A percentile compares a stretch with the other conserved stretches of the same genome.
These are phyloP conservation scores for Trichoderma endophyticum DNA, from an alignment of 2,329 filamentous ascomycete genomes.

Conservation along the genomic window DNA sequence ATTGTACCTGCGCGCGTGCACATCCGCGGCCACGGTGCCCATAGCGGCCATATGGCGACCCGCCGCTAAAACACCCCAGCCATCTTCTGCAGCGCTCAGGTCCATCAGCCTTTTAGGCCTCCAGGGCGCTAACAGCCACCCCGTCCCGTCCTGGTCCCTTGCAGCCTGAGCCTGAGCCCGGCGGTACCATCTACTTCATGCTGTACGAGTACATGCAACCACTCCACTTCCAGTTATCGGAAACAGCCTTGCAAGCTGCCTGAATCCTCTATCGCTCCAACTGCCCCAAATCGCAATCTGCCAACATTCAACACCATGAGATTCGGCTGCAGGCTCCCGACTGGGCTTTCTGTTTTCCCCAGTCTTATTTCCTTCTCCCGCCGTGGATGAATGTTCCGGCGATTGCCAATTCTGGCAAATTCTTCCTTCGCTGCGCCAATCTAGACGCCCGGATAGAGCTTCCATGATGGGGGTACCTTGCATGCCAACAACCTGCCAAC, in stretches of 20 bases:
- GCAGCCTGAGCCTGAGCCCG: neutral
- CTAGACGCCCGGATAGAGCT: neutral
- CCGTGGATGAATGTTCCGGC: neutral
- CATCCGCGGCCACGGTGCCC: neutral
- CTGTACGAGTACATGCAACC: neutral
- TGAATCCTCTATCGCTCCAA: neutral
- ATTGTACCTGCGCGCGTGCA: neutral
- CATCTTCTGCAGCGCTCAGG: neutral
- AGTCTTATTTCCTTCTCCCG: neutral
- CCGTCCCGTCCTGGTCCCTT: neutral
- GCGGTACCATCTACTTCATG: neutral
- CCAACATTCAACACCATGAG: neutral
- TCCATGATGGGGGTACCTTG: neutral
- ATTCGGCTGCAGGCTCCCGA: neutral
- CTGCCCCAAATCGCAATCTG: neutral
- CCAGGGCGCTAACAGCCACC: neutral
- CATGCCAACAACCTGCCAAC: neutral
- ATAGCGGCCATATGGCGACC: neutral
- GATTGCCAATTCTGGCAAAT: neutral
- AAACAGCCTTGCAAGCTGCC: neutral
- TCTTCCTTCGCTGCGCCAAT: neutral
- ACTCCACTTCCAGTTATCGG: neutral
- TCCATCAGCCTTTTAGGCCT: neutral
- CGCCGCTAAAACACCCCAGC: neutral
- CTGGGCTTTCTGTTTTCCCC: neutral